Conservation (phyloP, 352 stramenopile genomes). For the Phytophthora palmivora region DNA sequence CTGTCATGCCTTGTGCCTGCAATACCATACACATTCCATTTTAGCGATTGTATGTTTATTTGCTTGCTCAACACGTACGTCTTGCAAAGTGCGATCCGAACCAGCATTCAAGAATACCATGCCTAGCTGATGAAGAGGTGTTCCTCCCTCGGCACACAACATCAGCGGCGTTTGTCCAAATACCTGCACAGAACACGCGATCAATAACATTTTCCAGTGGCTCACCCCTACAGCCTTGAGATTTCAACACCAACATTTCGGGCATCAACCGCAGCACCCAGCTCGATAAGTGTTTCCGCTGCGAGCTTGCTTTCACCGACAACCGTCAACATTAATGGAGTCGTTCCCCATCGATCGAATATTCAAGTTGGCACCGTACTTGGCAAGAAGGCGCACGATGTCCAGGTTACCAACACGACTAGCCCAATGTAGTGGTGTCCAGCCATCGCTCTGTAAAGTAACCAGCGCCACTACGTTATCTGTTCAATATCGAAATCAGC, state of each 20-base stretch:
- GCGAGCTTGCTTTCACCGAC: constrained; percentile 70
- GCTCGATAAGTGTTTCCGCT: constrained; percentile 70
- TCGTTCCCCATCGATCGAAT: constrained; percentile 79
- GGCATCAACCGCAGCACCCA: constrained; percentile 71
- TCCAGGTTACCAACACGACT: constrained; percentile 78
- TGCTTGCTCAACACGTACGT: constrained; percentile 39
- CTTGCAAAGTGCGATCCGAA: constrained; percentile 60
- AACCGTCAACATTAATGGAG: constrained; percentile 81
- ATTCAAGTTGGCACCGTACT: constrained; percentile 78
- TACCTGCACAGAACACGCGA: constrained; percentile 40
- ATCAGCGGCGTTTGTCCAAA: constrained; percentile 81
- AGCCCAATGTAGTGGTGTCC: constrained; percentile 80
- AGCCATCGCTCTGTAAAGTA: constrained; percentile 63
- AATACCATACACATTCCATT: neutral
- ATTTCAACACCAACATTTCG: constrained; percentile 55
- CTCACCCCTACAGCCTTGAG: neutral
- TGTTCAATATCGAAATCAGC: too few relatives aligned
- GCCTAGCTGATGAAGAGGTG: constrained; percentile 68
- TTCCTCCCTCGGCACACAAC: constrained; percentile 67
- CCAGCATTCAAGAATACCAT: constrained; percentile 82
- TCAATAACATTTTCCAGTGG: neutral
- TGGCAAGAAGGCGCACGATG: constrained; percentile 80
- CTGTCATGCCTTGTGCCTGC: constrained; percentile 77
- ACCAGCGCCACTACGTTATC: neutral
- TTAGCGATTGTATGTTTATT: neutral